Conservation (phyloP, 2,329 filamentous ascomycete genomes). For the Exophiala calicioides region DNA sequence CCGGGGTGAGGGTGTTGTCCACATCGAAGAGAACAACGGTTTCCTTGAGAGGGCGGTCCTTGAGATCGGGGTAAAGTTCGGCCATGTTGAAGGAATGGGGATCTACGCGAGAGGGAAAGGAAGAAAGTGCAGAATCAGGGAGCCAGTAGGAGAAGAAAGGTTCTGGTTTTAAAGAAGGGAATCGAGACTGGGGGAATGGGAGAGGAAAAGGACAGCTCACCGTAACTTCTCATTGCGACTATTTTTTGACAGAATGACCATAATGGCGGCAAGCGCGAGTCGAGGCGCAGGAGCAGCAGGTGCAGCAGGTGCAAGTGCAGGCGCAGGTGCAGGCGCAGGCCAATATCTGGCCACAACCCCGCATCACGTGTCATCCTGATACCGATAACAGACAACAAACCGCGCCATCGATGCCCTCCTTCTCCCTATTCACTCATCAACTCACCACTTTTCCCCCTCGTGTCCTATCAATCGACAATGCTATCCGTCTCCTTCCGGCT, state of each 20-base stretch:
- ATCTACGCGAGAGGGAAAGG: background rate
- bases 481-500: too few species aligned
- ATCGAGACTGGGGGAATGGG: background rate
- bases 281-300: background rate
- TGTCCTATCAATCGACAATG: too few species aligned
- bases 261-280: background rate
- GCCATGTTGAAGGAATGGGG: slow-evolving; percentile 18
- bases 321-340: too few species aligned
- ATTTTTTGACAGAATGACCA: background rate
- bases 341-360: too few species aligned
- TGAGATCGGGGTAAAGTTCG: slow-evolving; percentile 68
- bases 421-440: too few species aligned
- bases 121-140: background rate
- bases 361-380: too few species aligned
- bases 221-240: background rate
- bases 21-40: slow-evolving; percentile 97
- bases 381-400: too few species aligned
- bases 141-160: background rate
- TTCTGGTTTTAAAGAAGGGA: background rate
- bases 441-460: too few species aligned
- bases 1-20: slow-evolving; percentile 84
- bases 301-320: too few species aligned
- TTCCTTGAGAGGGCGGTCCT: slow-evolving; percentile 83
- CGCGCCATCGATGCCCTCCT: too few species aligned
- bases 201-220: slow-evolving; percentile 9